Evolutionary conservation across 164 flowering plant species (phyloP).

Genomic region (Annona squamosa): DNA sequence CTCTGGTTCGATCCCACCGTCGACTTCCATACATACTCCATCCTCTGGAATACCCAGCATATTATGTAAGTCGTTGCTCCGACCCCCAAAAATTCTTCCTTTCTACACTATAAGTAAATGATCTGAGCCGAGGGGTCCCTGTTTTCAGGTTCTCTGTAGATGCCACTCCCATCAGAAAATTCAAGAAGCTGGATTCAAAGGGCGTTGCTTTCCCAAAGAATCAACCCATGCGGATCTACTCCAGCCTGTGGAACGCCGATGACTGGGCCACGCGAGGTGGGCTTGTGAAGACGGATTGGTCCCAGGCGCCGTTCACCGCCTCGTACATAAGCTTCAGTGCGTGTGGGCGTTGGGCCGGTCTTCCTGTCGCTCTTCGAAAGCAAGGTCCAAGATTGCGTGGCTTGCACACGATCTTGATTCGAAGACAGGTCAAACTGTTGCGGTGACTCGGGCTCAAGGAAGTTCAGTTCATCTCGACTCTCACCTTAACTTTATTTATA

Average conservation of each 20-base stretch:
- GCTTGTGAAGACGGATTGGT: constrained; percentile 9
- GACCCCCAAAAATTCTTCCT: background rate
- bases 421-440: constrained; percentile 7
- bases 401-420: constrained; percentile 12
- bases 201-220: constrained; percentile 9
- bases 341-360: constrained; percentile 7
- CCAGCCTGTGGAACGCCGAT: constrained; percentile 11
- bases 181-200: background rate
- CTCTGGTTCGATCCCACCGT: constrained; percentile 11
- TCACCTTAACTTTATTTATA: too few relatives aligned
- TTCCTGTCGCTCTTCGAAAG: background rate
- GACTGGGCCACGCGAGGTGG: constrained; percentile 11
- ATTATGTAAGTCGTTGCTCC: constrained; percentile 1
- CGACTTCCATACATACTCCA: constrained; percentile 11
- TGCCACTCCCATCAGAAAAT: constrained; percentile 6
- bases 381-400: constrained; percentile 1
- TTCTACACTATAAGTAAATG: too few relatives aligned
- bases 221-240: constrained; percentile 9
- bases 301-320: constrained; percentile 4
- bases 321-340: constrained; percentile 1
- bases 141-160: constrained; percentile 8
- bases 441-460: too few relatives aligned
- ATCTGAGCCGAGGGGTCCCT: too few relatives aligned
- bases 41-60: constrained; percentile 11
- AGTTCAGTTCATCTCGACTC: too few relatives aligned